Evolutionary conservation across 176 grass and related monocot species (phyloP), one percentile per base, ranked within the genome.

Genomic region (Lolium rigidum): DNA sequence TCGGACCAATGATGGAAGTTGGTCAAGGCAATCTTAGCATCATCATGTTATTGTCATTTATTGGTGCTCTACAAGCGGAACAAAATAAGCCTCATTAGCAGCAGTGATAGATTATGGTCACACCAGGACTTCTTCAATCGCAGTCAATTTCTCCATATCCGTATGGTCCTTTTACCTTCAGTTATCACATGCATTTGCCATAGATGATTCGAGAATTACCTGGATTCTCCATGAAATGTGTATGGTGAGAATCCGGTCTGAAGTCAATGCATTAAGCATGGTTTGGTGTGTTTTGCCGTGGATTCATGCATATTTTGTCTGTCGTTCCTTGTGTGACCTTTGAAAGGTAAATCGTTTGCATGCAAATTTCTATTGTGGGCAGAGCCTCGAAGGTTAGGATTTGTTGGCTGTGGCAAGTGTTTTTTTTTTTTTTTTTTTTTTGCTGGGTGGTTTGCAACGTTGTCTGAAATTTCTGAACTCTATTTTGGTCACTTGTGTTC

Each of bases 1-100:
- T 47, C 89, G 92, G 83, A 82, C 84, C 4, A 62, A 18, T 9
- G 70, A 88, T 57, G 93, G 91, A 80, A 85, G 66, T 37, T 98
- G 96, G 96, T 84, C 81, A 59, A 88, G 86, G 60, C 58, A 85
- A 76, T 79, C 2, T 35, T 92, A 87, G 74, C 38, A 62, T 9
- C 63, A 72, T 13, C 72, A 9, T 49, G 43, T 49, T 65, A 2
- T 28, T 74, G 12, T 28, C 71, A 26, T 50, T 21, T 4, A 16
- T 31, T 80, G 57, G 41, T 35, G 22, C 41, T 65, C 15, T 26
- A 49, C 78, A 66, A 35, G 17, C 14, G 47, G 13, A 52, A 69
- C 8, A 69, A 18, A 16, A 20, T 2, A 35, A 35, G 3, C 31
- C 31, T 35, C 31, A 2, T 35, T 35, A 35, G 31, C 31, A 35